phyloP scores from a whole-genome alignment of 2,329 filamentous ascomycete species.

The Colletotrichum sp. region DNA sequence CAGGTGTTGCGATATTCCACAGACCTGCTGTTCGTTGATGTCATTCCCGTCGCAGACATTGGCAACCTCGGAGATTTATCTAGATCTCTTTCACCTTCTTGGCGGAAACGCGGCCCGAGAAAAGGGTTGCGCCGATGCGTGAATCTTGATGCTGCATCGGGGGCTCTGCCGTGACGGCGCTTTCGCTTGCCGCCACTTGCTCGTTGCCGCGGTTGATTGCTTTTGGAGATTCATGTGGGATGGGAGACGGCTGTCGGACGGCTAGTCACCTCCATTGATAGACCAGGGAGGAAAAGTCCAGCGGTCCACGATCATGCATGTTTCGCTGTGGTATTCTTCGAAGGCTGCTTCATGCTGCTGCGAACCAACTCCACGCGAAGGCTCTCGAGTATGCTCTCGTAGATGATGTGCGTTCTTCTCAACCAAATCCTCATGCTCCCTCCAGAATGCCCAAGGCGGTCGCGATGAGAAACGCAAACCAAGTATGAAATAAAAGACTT shows the following conservation, averaged over 20 bases:
- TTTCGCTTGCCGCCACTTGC: neutral
- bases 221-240: neutral
- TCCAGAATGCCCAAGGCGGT: too few relatives aligned
- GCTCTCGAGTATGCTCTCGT: too few relatives aligned
- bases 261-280: neutral
- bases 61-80: neutral
- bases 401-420: too few relatives aligned
- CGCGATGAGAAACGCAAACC: too few relatives aligned
- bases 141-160: neutral
- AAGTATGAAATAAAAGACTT: too few relatives aligned
- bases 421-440: too few relatives aligned
- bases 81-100: neutral
- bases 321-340: too few relatives aligned
- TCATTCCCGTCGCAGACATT: neutral
- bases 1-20: neutral
- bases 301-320: too few relatives aligned
- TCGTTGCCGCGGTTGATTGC: neutral
- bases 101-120: neutral
- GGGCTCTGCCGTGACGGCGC: neutral
- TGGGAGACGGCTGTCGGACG: fast-evolving
- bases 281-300: too few relatives aligned
- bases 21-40: neutral
- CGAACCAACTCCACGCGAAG: fast-evolving
- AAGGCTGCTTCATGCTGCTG: too few relatives aligned
- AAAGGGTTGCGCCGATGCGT: neutral